Conservation (phyloP, 2,329 filamentous ascomycete genomes). For the Ceratocystis destructans region DNA sequence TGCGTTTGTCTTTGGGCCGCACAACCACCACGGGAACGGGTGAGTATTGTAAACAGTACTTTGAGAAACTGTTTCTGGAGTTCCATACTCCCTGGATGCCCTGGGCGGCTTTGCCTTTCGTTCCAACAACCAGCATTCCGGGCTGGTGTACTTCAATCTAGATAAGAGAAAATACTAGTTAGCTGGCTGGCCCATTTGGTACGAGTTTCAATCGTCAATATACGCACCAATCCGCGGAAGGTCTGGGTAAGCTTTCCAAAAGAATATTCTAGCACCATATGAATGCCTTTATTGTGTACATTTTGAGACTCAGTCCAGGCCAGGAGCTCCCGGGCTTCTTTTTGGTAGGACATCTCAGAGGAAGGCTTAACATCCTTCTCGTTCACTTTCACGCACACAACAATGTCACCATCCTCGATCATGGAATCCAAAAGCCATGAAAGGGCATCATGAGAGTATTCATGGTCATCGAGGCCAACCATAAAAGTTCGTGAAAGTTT, state of each 20-base stretch:
- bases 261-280: conserved; percentile 71
- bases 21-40: conserved; percentile 90
- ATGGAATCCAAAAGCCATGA: conserved; percentile 88
- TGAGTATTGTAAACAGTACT: conserved; percentile 88
- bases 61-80: conserved; percentile 68
- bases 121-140: conserved; percentile 81
- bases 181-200: background rate
- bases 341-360: conserved; percentile 56
- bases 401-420: conserved; percentile 85
- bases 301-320: conserved; percentile 69
- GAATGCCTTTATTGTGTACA: conserved; percentile 64
- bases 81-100: conserved; percentile 77
- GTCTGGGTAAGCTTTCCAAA: conserved; percentile 82
- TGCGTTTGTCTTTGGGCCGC: conserved; percentile 69
- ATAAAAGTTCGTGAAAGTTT: conserved; percentile 78
- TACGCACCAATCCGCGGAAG: conserved; percentile 71
- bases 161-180: background rate
- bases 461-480: conserved; percentile 79
- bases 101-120: conserved; percentile 67
- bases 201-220: background rate
- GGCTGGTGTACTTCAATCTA: conserved; percentile 88
- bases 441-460: conserved; percentile 82
- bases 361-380: conserved; percentile 64
- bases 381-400: conserved; percentile 77
- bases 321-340: conserved; percentile 62